Base-by-base conservation (phyloP, 257 asterid genomes). In the Parsonsia alboflavescens region DNA sequence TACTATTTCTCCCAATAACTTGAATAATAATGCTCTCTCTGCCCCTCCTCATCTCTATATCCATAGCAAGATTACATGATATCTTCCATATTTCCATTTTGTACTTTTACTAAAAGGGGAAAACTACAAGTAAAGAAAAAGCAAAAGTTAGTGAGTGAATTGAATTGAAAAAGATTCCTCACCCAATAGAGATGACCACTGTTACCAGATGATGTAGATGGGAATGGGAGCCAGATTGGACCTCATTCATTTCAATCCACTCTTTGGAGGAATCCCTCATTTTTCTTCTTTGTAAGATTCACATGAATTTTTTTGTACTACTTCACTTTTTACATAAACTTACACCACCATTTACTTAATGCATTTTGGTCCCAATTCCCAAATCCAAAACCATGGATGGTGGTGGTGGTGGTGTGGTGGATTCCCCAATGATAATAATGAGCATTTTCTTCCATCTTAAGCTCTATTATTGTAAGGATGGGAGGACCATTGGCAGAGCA, bases 371-470 rank as follows among this genome's bases (percentile, higher is more conserved):
- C 39, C 39, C 39, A 33, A 33, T 33, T 33, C 39, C 39, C n/a
- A 50, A 15, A 50, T 13, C 56, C 56, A 50, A 50, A 50, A 3
- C 56, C 56, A 17, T 15, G 56, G 73, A 24, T 3, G 58, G 57
- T 26, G 21, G 58, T 22, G 54, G 72, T 22, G 54, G 72, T 41
- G 57, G 13, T 10, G 58, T 22, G 54, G 72, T 22, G 54, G 72
- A 68, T 68, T 45, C 53, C 10, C 54, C 56, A 44, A 68, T 67
- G 36, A 67, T 33, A 67, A 39, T 8, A 67, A n/a, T 67, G 52
- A 67, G 53, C 53, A 67, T 36, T 33, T 33, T 67, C 53, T 67
- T 54, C 9, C 28, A 21, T 19, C 19, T 9, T 33, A 62, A 62
- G 15, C 22, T 33, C 12, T n/a, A 30, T 36, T 65, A 65, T 65